Percentiles rank a stretch among this genome's conserved stretches.
These are phyloP conservation scores for Lasiodiplodia sp. DNA, from an alignment of 2,329 filamentous ascomycete species.

Conservation along the genomic window DNA sequence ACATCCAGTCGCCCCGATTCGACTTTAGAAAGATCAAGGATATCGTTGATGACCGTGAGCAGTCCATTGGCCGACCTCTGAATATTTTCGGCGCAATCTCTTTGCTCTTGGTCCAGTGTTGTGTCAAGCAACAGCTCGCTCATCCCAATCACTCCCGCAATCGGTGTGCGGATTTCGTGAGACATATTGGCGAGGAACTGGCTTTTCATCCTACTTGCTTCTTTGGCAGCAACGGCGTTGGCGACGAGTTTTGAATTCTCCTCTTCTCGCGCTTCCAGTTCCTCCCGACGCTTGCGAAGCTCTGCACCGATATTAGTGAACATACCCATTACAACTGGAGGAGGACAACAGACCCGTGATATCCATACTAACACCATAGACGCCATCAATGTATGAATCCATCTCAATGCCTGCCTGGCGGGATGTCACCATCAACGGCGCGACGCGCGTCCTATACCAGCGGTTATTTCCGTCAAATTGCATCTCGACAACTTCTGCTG, in stretches of 20 bases:
- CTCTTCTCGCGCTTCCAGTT: slow-evolving; percentile 68
- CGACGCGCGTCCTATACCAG: slow-evolving; percentile 75
- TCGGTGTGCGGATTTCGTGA: slow-evolving; percentile 80
- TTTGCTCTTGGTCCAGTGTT: slow-evolving; percentile 72
- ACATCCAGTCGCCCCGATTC: slow-evolving; percentile 80
- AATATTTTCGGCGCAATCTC: slow-evolving; percentile 79
- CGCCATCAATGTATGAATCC: slow-evolving; percentile 68
- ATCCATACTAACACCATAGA: slow-evolving; percentile 82
- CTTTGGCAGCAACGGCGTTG: slow-evolving; percentile 79
- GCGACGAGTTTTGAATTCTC: slow-evolving; percentile 76
- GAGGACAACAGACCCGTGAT: slow-evolving; percentile 58
- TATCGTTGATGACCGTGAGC: slow-evolving; percentile 89
- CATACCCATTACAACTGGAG: not conserved
- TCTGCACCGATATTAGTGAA: slow-evolving; percentile 49
- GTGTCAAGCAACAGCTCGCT: slow-evolving; percentile 76
- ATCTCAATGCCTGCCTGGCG: slow-evolving; percentile 59
- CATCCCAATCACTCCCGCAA: slow-evolving; percentile 83
- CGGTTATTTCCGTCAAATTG: slow-evolving; percentile 63
- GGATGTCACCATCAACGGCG: slow-evolving; percentile 69
- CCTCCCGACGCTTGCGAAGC: slow-evolving; percentile 68
- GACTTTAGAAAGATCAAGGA: slow-evolving; percentile 87
- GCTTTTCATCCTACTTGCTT: slow-evolving; percentile 80
- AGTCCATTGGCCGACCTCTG: slow-evolving; percentile 81
- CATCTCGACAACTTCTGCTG: slow-evolving; percentile 71
- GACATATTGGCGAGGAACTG: slow-evolving; percentile 84